Percentiles rank a stretch among this genome's conserved stretches.
These are phyloP conservation scores for Colletotrichum echinochloae DNA, from an alignment of 2,329 filamentous ascomycete genomes.

Conservation along the genomic window DNA sequence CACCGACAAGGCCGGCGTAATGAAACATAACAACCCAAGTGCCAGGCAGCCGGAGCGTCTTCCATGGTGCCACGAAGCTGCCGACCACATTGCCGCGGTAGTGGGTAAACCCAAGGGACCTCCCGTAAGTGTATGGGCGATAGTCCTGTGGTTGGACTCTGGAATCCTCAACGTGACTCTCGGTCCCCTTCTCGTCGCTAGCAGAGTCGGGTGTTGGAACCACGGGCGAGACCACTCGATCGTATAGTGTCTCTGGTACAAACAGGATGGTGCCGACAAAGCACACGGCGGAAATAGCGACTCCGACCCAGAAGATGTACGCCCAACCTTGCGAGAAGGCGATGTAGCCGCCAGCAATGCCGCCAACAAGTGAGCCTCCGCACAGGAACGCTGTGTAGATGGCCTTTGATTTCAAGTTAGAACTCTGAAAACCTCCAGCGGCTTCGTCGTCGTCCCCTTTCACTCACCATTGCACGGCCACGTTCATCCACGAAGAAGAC, in stretches of 20 bases:
- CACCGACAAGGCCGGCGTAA: constrained; percentile 53
- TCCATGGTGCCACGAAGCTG: constrained; percentile 47
- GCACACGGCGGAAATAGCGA: constrained; percentile 44
- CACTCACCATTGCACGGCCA: constrained; percentile 49
- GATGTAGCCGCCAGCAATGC: constrained; percentile 53
- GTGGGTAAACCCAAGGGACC: constrained; percentile 42
- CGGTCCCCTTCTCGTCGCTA: constrained; percentile 26
- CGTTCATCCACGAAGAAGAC: constrained; percentile 52
- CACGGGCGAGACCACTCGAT: constrained; percentile 32
- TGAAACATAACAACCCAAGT: constrained; percentile 54
- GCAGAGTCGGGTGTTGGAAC: not conserved
- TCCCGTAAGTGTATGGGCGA: constrained; percentile 9
- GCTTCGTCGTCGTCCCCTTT: not conserved
- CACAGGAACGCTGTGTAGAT: constrained; percentile 50
- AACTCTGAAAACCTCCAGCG: no score
- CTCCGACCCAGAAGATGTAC: constrained; percentile 49
- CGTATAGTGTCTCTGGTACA: constrained; percentile 51
- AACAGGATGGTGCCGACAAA: constrained; percentile 47
- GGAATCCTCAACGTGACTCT: constrained; percentile 23
- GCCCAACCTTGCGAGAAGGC: constrained; percentile 49
- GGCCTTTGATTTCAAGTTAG: constrained; percentile 36
- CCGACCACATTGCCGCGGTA: constrained; percentile 41
- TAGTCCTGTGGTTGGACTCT: not conserved
- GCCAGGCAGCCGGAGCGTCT: constrained; percentile 48
- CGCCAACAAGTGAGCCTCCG: constrained; percentile 49